Evolutionary conservation across 495 filamentous ascomycete species (phyloP).

Genomic region (Penicillium robsamsonii): DNA sequence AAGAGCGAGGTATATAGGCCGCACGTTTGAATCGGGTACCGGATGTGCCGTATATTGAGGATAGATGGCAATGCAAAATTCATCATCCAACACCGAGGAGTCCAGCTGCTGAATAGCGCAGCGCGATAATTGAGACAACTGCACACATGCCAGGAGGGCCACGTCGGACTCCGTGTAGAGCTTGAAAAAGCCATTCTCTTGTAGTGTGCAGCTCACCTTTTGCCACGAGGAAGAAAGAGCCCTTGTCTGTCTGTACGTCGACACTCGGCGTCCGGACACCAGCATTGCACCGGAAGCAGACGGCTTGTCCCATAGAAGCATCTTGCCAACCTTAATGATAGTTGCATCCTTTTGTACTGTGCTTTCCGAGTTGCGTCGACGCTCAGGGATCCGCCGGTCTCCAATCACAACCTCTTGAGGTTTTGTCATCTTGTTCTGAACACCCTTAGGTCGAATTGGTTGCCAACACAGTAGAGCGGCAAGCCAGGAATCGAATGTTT

Average conservation of each 20-base stretch:
- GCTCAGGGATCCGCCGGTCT: conserved; percentile 51
- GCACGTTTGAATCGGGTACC: conserved; percentile 45
- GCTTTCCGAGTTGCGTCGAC: conserved; percentile 61
- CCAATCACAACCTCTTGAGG: conserved; percentile 53
- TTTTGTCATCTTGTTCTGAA: conserved; percentile 71
- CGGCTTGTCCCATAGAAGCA: conserved; percentile 79
- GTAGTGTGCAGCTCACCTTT: conserved; percentile 85
- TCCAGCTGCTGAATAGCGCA: conserved; percentile 88
- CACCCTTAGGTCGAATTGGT: conserved; percentile 73
- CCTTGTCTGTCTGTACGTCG: conserved; percentile 56
- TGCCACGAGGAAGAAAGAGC: conserved; percentile 67
- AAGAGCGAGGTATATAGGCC: conserved; percentile 73
- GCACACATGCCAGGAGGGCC: conserved; percentile 73
- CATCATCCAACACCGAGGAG: conserved; percentile 87
- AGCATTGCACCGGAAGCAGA: conserved; percentile 43
- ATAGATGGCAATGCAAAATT: conserved; percentile 92
- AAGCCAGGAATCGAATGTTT: conserved; percentile 87
- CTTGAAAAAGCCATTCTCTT: conserved; percentile 94
- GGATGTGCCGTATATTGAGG: conserved; percentile 72
- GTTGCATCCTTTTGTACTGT: conserved; percentile 68
- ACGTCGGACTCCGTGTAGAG: conserved; percentile 81
- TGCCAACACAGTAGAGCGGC: conserved; percentile 94
- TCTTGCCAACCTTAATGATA: conserved; percentile 96
- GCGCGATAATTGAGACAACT: conserved; percentile 83
- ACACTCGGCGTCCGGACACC: conserved; percentile 40